These are phyloP conservation scores for Cystofilobasidium capitatum DNA, from an alignment of 768 basidiomycete genomes.

Conservation along the genomic window DNA sequence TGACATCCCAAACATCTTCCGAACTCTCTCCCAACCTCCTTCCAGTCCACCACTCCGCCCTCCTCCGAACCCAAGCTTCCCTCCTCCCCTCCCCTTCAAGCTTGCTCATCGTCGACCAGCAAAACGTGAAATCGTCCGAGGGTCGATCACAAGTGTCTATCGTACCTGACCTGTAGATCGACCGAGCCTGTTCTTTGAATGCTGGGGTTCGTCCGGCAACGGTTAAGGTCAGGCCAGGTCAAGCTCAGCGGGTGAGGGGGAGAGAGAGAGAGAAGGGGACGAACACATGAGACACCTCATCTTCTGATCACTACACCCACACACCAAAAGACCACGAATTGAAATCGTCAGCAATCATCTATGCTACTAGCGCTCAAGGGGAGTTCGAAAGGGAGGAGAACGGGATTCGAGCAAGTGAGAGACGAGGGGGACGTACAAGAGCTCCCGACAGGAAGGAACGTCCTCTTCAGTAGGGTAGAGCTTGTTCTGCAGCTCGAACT, in stretches of 20 bases:
- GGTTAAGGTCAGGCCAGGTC: too few relatives aligned
- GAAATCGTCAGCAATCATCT: too few relatives aligned
- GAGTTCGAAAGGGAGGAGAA: constrained; percentile 25
- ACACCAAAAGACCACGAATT: too few relatives aligned
- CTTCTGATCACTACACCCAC: neutral
- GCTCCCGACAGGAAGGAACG: constrained; percentile 67
- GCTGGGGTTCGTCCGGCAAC: too few relatives aligned
- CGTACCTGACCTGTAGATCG: constrained; percentile 75
- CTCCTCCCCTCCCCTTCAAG: constrained; percentile 66
- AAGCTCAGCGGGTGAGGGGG: neutral
- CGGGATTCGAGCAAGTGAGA: constrained; percentile 40
- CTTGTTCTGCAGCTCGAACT: constrained; percentile 54
- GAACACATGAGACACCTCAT: neutral
- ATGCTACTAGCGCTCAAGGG: too few relatives aligned
- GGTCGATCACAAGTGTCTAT: constrained; percentile 63
- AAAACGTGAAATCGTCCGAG: constrained; percentile 90
- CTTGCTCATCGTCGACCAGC: constrained; percentile 63
- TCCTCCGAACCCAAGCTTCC: constrained; percentile 73
- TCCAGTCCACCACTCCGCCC: constrained; percentile 92
- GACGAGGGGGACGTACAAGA: constrained; percentile 40
- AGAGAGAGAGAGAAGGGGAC: neutral
- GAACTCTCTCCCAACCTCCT: constrained; percentile 45
- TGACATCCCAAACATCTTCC: neutral
- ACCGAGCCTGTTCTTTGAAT: constrained; percentile 67
- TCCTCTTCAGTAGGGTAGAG: constrained; percentile 68